Percentiles rank a stretch among this genome's conserved stretches.
phyloP scores from a whole-genome alignment of 805 yeast genomes.

The Yarrowia divulgata region DNA sequence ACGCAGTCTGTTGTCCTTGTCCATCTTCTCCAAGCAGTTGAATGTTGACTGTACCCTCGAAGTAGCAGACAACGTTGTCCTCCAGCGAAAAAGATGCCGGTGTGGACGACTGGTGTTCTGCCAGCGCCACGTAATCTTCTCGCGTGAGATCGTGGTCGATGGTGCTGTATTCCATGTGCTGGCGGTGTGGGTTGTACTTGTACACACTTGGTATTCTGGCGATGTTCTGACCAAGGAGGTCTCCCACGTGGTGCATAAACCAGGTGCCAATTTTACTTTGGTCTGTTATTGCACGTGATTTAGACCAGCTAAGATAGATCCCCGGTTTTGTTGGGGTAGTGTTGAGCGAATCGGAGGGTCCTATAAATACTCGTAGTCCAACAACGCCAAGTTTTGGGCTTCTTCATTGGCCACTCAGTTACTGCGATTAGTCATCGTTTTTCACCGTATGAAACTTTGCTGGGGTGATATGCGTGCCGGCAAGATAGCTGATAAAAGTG shows the following conservation, averaged over 20 bases:
- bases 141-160: conserved; percentile 39
- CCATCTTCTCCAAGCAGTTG: conserved; percentile 31
- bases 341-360: no score
- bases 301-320: background rate
- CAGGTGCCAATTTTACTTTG: conserved; percentile 6
- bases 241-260: conserved; percentile 30
- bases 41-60: conserved; percentile 36
- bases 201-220: background rate
- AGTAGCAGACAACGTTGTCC: conserved; percentile 48
- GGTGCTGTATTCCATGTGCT: conserved; percentile 29
- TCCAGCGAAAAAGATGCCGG: conserved; percentile 50
- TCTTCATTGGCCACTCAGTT: background rate
- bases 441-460: conserved; percentile 3
- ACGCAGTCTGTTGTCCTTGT: background rate
- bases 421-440: background rate
- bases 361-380: background rate
- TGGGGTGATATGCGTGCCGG: background rate
- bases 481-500: background rate
- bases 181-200: background rate
- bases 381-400: background rate
- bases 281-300: background rate
- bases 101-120: conserved; percentile 48
- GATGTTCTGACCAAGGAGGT: conserved; percentile 20
- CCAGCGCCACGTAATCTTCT: conserved; percentile 46
- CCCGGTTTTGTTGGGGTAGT: background rate